phyloP scores from a whole-genome alignment of 1,284 basidiomycete species.

The Ceratobasidium sp. region DNA sequence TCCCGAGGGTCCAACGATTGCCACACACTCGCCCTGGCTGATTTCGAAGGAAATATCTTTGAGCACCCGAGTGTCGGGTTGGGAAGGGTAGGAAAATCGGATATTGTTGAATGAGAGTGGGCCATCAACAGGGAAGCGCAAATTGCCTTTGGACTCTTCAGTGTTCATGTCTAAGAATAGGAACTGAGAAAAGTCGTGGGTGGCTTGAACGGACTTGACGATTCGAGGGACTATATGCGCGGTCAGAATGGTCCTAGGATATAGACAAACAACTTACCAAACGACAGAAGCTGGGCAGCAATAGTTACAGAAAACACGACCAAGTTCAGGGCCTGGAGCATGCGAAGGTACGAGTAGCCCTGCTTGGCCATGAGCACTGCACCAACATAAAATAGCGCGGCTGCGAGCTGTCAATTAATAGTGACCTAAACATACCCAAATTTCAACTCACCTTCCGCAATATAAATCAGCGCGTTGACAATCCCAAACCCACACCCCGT shows the following conservation, averaged over 20 bases:
- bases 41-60: slow-evolving; percentile 73
- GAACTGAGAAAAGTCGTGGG: slow-evolving; percentile 78
- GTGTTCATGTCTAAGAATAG: slow-evolving; percentile 67
- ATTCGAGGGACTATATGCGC: slow-evolving; percentile 74
- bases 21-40: slow-evolving; percentile 80
- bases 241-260: slow-evolving; percentile 22
- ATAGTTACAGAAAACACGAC: slow-evolving; percentile 95
- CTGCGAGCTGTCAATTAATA: slow-evolving; percentile 55
- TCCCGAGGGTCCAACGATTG: slow-evolving; percentile 88
- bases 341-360: slow-evolving; percentile 85
- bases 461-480: slow-evolving; percentile 84
- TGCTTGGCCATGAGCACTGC: slow-evolving; percentile 83
- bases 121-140: slow-evolving; percentile 73
- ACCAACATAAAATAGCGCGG: slow-evolving; percentile 90
- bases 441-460: slow-evolving; percentile 69
- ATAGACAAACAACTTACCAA: slow-evolving; percentile 69
- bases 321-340: slow-evolving; percentile 90
- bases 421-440: neutral
- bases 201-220: slow-evolving; percentile 81
- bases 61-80: slow-evolving; percentile 78
- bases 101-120: slow-evolving; percentile 76
- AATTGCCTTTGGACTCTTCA: slow-evolving; percentile 73
- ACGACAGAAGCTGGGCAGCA: slow-evolving; percentile 87
- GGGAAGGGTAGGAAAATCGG: slow-evolving; percentile 83
- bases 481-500: slow-evolving; percentile 87